A percentile compares a stretch with the other conserved stretches of the same genome.
Conservation (phyloP, 805 yeast species). For the Zygosaccharomyces gambellarensis region DNA sequence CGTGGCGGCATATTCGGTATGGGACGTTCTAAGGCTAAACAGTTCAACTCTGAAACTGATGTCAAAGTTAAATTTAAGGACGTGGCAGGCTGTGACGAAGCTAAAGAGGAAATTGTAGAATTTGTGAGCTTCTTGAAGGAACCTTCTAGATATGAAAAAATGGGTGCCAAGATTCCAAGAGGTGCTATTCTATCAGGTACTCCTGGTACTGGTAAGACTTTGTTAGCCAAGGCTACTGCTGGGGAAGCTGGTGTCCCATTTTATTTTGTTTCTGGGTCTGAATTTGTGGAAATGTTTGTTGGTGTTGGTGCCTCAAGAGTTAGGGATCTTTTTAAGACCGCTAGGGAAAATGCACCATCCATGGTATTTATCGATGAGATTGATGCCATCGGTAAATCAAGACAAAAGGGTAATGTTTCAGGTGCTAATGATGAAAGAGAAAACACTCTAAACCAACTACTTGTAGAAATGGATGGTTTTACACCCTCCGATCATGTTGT, state of each 20-base stretch:
- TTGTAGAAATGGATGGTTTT: slow-evolving; percentile 99
- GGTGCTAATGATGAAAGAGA: slow-evolving; percentile 97
- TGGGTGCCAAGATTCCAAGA: slow-evolving; percentile 97
- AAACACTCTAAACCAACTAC: slow-evolving; percentile 87
- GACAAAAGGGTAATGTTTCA: slow-evolving; percentile 61
- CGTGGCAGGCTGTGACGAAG: slow-evolving; percentile 97
- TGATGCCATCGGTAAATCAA: slow-evolving; percentile 97
- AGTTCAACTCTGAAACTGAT: slow-evolving; percentile 87
- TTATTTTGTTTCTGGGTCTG: slow-evolving; percentile 93
- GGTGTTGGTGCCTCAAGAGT: slow-evolving; percentile 99
- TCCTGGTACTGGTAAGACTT: slow-evolving; percentile 98
- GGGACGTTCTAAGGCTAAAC: slow-evolving; percentile 87
- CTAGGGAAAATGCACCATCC: slow-evolving; percentile 90
- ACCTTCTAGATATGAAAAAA: slow-evolving; percentile 81
- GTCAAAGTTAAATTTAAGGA: slow-evolving; percentile 85
- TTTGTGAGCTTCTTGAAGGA: slow-evolving; percentile 89
- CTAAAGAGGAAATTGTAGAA: slow-evolving; percentile 96
- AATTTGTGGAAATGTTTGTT: slow-evolving; percentile 97
- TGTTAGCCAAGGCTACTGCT: slow-evolving; percentile 96
- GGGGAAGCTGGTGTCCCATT: slow-evolving; percentile 99
- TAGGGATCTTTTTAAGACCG: slow-evolving; percentile 88
- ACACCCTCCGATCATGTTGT: slow-evolving; percentile 87
- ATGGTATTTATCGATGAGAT: slow-evolving; percentile 97
- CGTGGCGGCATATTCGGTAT: slow-evolving; percentile 82
- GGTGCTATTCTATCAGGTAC: slow-evolving; percentile 98